A percentile compares a stretch with the other conserved stretches of the same genome.
These are phyloP conservation scores for Athelia psychrophila DNA, from an alignment of 1,284 basidiomycete genomes.

Conservation along the genomic window DNA sequence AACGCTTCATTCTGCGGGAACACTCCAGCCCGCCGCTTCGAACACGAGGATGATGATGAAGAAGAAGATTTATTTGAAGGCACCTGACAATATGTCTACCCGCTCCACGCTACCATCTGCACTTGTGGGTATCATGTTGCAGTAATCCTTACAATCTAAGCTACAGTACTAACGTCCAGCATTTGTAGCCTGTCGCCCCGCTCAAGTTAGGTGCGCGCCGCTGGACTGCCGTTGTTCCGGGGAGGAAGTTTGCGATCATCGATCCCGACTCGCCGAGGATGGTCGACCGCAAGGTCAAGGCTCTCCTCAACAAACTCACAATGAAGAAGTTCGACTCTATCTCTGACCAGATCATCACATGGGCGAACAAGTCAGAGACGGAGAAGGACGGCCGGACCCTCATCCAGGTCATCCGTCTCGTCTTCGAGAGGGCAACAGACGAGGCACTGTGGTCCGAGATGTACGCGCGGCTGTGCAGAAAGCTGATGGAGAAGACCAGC, in stretches of 20 bases:
- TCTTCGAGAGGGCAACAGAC: conserved; percentile 97
- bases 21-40: too few species aligned
- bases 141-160: conserved; percentile 51
- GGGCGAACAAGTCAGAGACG: conserved; percentile 92
- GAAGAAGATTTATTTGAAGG: conserved; percentile 35
- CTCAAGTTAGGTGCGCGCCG: conserved; percentile 46
- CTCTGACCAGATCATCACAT: conserved; percentile 87
- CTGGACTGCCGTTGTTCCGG: conserved; percentile 36
- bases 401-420: conserved; percentile 92
- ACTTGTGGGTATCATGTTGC: conserved; percentile 42
- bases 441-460: conserved; percentile 95
- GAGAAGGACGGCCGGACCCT: conserved; percentile 94
- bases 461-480: conserved; percentile 93
- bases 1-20: too few species aligned
- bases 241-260: conserved; percentile 32
- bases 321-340: conserved; percentile 97
- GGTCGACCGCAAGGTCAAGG: conserved; percentile 94
- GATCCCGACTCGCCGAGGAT: conserved; percentile 73
- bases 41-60: too few species aligned
- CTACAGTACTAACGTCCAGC: conserved; percentile 77
- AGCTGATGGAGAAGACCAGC: conserved; percentile 91
- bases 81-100: conserved; percentile 39
- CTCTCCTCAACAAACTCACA: conserved; percentile 93
- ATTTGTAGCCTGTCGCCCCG: conserved; percentile 38
- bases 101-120: conserved; percentile 54